These are phyloP conservation scores for Leishmania lainsoni DNA, from an alignment of 208 protist genomes.

Conservation along the genomic window DNA sequence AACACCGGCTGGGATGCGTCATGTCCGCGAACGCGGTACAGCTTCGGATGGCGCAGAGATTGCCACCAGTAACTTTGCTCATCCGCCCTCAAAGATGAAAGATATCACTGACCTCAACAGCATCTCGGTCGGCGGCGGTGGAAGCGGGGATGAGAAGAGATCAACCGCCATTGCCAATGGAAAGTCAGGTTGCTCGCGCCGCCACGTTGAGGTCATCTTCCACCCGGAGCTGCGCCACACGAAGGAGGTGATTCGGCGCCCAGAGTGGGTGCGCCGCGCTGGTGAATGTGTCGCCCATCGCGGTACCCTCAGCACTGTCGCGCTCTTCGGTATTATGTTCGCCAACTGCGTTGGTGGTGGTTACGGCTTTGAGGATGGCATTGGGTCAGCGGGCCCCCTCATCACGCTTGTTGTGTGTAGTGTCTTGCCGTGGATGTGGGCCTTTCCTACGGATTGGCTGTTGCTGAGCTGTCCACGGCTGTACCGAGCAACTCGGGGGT, in stretches of 20 bases:
- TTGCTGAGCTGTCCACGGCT: slow-evolving; percentile 79
- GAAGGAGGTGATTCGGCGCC: slow-evolving; percentile 73
- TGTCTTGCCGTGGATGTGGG: slow-evolving; percentile 81
- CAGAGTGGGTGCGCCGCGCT: slow-evolving; percentile 71
- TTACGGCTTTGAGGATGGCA: slow-evolving; percentile 87
- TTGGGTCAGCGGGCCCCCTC: slow-evolving; percentile 74
- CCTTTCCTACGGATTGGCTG: slow-evolving; percentile 76
- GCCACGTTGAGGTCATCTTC: slow-evolving; percentile 55
- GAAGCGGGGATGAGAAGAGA: background rate
- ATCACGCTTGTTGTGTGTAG: slow-evolving; percentile 80
- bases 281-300: slow-evolving; percentile 79
- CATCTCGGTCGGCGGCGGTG: background rate
- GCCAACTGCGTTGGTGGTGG: slow-evolving; percentile 79
- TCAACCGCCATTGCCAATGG: background rate
- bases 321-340: slow-evolving; percentile 81
- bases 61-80: background rate
- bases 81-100: background rate
- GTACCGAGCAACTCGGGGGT: slow-evolving; percentile 88
- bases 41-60: slow-evolving; percentile 2
- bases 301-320: slow-evolving; percentile 61
- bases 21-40: slow-evolving; percentile 22
- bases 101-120: background rate
- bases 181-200: slow-evolving; percentile 1
- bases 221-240: slow-evolving; percentile 74
- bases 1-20: slow-evolving; percentile 13